phyloP scores from a whole-genome alignment of 768 basidiomycete species.

The Trametes punicea region DNA sequence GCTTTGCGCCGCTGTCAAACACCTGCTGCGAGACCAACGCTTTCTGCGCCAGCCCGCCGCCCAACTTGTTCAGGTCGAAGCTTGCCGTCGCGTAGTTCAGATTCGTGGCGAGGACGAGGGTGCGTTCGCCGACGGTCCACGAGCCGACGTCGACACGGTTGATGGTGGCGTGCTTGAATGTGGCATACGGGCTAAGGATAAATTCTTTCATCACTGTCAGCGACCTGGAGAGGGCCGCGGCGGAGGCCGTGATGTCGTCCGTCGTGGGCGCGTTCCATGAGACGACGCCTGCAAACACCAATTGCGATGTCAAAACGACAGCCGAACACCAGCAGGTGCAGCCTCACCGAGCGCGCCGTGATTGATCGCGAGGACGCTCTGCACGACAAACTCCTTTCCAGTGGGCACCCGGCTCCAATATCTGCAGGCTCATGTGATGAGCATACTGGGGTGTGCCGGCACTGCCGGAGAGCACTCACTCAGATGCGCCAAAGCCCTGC shows the following conservation, averaged over 20 bases:
- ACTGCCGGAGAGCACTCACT: too few species aligned
- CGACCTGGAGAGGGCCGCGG: conserved; percentile 32
- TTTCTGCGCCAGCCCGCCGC: conserved; percentile 10
- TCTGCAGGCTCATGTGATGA: conserved; percentile 28
- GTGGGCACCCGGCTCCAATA: conserved; percentile 65
- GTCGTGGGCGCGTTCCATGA: conserved; percentile 44
- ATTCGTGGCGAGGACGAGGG: conserved; percentile 36
- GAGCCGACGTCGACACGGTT: conserved; percentile 33
- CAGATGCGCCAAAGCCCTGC: conserved; percentile 64
- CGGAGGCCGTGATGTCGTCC: conserved; percentile 35
- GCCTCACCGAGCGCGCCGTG: conserved; percentile 56
- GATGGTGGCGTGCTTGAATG: conserved; percentile 22
- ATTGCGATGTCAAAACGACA: too few species aligned
- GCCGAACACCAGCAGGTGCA: neutral
- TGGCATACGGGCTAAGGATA: conserved; percentile 29
- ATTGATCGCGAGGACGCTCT: conserved; percentile 64
- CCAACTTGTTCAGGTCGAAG: conserved; percentile 19
- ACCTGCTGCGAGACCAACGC: conserved; percentile 19
- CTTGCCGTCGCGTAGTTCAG: conserved; percentile 27
- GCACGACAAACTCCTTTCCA: conserved; percentile 65
- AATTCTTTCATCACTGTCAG: conserved; percentile 30
- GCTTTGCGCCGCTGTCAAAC: conserved; percentile 28
- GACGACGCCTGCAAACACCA: conserved; percentile 28
- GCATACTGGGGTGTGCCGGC: too few species aligned
- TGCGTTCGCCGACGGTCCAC: conserved; percentile 32